Evolutionary conservation across 202 grass and related monocot genomes (phyloP).

Genomic region (Brachypodium distachyon): DNA sequence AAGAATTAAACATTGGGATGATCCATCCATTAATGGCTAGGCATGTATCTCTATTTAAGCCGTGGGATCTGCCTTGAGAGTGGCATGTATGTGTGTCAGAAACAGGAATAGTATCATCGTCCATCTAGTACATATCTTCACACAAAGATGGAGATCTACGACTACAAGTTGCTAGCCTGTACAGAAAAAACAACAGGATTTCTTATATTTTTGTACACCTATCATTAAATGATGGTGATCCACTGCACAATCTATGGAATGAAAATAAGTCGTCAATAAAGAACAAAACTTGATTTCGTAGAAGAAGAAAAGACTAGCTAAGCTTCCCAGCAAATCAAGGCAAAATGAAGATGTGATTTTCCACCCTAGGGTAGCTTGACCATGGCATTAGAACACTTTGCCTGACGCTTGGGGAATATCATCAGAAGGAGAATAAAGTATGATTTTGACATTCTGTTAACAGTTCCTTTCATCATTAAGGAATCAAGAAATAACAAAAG

Average conservation of each 20-base stretch:
- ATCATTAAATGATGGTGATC: not conserved
- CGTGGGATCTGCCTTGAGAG: not conserved
- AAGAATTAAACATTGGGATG: not conserved
- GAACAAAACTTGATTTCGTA: not conserved
- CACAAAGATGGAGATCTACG: not conserved
- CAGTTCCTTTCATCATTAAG: not conserved
- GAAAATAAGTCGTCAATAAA: not conserved
- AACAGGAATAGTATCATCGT: conserved; percentile 4
- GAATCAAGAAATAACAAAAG: not conserved
- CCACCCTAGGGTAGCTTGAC: not conserved
- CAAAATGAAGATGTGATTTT: not conserved
- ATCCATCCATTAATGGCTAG: not conserved
- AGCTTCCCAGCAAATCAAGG: conserved; percentile 21
- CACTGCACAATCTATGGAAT: not conserved
- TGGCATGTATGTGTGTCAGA: not conserved
- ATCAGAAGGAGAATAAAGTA: conserved; percentile 11
- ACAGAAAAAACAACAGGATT: not conserved
- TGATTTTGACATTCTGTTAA: conserved; percentile 15
- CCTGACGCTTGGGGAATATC: conserved; percentile 21
- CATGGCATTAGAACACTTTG: not conserved
- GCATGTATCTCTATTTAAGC: conserved; percentile 8
- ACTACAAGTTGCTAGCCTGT: not conserved
- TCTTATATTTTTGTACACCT: not conserved
- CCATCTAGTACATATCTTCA: conserved; percentile 3
- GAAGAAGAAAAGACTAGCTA: not conserved